Evolutionary conservation across 345 rosid species (phyloP), one percentile per base, ranked within the genome.

Genomic region (Trapa bicornis): DNA sequence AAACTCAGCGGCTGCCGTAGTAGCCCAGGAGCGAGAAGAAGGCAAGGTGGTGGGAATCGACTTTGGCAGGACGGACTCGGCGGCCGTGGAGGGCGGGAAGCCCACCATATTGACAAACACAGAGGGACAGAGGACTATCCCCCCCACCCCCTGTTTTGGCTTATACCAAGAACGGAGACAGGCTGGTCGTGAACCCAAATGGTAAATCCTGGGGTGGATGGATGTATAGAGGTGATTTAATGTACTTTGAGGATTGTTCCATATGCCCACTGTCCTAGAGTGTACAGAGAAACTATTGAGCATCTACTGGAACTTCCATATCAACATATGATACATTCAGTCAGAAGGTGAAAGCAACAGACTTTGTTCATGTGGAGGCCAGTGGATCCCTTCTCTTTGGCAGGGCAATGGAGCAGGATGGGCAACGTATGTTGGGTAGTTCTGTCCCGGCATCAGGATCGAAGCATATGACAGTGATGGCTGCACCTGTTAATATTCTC

Each of bases 71-170:
- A 95, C 97, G 12, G 91, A 95, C 72, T 95, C 99, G 29, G 97
- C 97, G 35, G 99, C 97, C 0, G 91, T 91, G 97, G 99, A 95
- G 75, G 99, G 99, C 64, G 99, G 99, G 32, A 89, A 95, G 73
- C 97, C 96, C 3, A 94, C 99, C 39, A 94, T 94, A 54, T 96
- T 94, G 8, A 87, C 97, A 0, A 91, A 94, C 73, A 92, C 89
- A 0, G 99, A 95, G 71, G 99, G 99, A 15, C 99, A 95, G 74
- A 81, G 99, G 61, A 95, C 99, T 50, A 91, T 97, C 10, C 97
- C 99, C 5, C 89, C 97, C 99, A 8, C 96, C 99, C 5, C 89
- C 97, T 0, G 99, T 95, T 39, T 97, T 89, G 69, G 99, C 99
- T 3, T 95, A 95, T 64, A 86, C 97, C 0, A 87, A 87, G 76